These are phyloP conservation scores for Irpex sp. DNA, from an alignment of 1,284 basidiomycete species.

Conservation along the genomic window DNA sequence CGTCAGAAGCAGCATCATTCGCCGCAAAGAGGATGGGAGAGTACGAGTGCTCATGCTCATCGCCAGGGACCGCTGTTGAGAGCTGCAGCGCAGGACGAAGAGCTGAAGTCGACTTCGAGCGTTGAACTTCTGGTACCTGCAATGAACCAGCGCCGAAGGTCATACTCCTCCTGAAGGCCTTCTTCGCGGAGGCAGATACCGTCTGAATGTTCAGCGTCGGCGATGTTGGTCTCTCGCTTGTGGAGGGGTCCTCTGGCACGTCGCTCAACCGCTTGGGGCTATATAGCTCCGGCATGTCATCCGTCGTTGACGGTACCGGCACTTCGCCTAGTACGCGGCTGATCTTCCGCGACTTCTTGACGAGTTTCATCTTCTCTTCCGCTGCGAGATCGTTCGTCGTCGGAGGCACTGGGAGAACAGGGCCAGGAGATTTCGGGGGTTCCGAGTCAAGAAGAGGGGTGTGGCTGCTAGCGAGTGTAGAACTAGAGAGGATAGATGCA, in stretches of 20 bases:
- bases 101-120: constrained; percentile 22
- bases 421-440: constrained; percentile 11
- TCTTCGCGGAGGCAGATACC: constrained; percentile 9
- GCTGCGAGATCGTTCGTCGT: constrained; percentile 33
- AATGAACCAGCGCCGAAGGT: constrained; percentile 15
- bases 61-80: constrained; percentile 8
- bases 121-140: constrained; percentile 17
- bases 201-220: constrained; percentile 10
- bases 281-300: constrained; percentile 11
- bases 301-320: constrained; percentile 20
- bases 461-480: constrained; percentile 1
- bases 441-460: constrained; percentile 8
- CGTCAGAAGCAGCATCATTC: background rate
- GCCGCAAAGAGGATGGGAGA: constrained; percentile 20
- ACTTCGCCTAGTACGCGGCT: constrained; percentile 39
- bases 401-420: constrained; percentile 22
- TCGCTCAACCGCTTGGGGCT: constrained; percentile 13
- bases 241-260: constrained; percentile 15
- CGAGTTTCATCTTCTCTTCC: constrained; percentile 33
- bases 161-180: constrained; percentile 21
- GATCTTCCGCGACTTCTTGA: constrained; percentile 41
- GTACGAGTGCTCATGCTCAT: constrained; percentile 8
- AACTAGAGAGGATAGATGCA: constrained; percentile 5
- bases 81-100: constrained; percentile 21
- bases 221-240: constrained; percentile 12